A percentile compares a stretch with the other conserved stretches of the same genome.
Conservation (phyloP, 1,139 yeast genomes). For the Taphrina confusa region DNA sequence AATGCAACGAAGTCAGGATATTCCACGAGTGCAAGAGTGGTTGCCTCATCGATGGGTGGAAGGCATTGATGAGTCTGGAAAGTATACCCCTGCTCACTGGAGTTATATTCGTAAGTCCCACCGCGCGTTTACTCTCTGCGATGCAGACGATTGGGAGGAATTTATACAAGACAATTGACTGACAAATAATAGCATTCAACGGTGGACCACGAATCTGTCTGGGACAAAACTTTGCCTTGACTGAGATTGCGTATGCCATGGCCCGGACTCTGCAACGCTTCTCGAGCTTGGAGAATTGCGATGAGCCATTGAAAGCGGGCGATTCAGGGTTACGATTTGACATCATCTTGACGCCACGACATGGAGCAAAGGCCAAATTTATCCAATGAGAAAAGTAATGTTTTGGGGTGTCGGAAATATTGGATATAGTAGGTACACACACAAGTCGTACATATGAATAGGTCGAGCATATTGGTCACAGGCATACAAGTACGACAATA, state of each 20-base stretch:
- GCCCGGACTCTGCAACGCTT: constrained; percentile 19
- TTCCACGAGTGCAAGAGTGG: constrained; percentile 52
- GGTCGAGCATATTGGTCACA: no score
- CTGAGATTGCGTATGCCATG: constrained; percentile 29
- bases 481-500: no score
- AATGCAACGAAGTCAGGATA: constrained; percentile 52
- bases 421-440: no score
- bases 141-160: no score
- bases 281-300: constrained; percentile 20
- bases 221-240: constrained; percentile 58
- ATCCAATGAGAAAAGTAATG: not conserved
- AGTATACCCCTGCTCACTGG: constrained; percentile 34
- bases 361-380: constrained; percentile 22
- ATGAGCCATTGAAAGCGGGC: constrained; percentile 1
- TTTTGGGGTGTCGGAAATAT: no score
- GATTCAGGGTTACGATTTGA: constrained; percentile 26
- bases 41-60: constrained; percentile 57
- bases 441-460: no score
- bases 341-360: constrained; percentile 23
- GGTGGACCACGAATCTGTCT: constrained; percentile 65
- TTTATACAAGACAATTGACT: no score
- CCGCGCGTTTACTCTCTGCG: not conserved
- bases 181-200: constrained; percentile 47
- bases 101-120: constrained; percentile 37
- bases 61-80: constrained; percentile 38